These are phyloP conservation scores for Clitocybe nebularis DNA, from an alignment of 1,284 basidiomycete species.

Conservation along the genomic window DNA sequence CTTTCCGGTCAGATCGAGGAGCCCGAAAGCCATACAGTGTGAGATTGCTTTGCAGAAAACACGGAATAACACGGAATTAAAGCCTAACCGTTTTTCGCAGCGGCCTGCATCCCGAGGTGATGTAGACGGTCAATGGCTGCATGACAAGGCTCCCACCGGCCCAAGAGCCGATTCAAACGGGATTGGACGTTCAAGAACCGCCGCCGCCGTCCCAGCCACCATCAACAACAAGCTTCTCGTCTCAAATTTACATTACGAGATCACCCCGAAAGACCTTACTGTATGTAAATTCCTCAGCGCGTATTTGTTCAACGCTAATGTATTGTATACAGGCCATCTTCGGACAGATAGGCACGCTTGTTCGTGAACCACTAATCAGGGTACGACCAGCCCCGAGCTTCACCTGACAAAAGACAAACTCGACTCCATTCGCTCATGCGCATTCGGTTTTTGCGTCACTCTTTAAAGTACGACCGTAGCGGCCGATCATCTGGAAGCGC, in stretches of 20 bases:
- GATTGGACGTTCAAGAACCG: constrained; percentile 10
- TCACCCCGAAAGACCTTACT: constrained; percentile 83
- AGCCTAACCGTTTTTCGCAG: constrained; percentile 22
- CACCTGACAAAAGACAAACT: constrained; percentile 46
- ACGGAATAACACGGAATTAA: constrained; percentile 7
- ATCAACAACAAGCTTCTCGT: constrained; percentile 71
- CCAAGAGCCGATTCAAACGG: constrained; percentile 25
- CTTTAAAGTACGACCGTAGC: constrained; percentile 88
- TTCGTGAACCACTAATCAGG: constrained; percentile 90
- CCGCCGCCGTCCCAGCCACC: constrained; percentile 18
- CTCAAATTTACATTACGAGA: constrained; percentile 91
- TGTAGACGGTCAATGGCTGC: constrained; percentile 62
- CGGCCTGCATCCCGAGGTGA: constrained; percentile 42
- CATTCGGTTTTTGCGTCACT: constrained; percentile 40
- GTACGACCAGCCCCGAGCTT: constrained; percentile 75
- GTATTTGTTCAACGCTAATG: constrained; percentile 11
- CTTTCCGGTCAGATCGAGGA: constrained; percentile 24
- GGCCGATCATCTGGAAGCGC: constrained; percentile 89
- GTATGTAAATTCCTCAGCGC: constrained; percentile 43
- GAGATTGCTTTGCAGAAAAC: constrained; percentile 18
- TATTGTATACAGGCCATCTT: constrained; percentile 70
- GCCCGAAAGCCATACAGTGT: constrained; percentile 50
- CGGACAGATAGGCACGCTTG: constrained; percentile 87
- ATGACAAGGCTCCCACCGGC: constrained; percentile 61
- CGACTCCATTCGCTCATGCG: constrained; percentile 33